These are phyloP conservation scores for Metarhizium robertsii DNA, from an alignment of 2,329 filamentous ascomycete genomes.

Conservation along the genomic window DNA sequence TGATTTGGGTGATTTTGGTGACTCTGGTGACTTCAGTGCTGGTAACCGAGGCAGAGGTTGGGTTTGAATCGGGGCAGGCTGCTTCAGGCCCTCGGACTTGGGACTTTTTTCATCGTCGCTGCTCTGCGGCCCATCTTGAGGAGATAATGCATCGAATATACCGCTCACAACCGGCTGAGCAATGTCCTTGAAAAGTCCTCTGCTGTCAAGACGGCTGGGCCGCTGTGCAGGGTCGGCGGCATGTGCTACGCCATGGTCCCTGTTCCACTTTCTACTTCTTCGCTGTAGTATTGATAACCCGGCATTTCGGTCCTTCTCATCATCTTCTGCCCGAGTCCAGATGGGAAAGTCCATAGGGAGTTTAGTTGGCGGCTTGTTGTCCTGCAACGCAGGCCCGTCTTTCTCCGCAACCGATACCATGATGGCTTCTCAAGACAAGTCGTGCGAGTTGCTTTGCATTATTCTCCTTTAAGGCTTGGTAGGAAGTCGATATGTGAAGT, in stretches of 20 bases:
- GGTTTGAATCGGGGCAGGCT: not conserved
- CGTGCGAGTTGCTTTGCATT: not conserved
- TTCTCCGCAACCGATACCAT: not conserved
- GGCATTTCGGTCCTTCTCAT: not conserved
- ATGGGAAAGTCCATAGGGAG: constrained; percentile 2
- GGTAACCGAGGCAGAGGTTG: not conserved
- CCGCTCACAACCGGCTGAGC: not conserved
- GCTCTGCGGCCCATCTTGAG: not conserved
- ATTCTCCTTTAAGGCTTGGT: not conserved
- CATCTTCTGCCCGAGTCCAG: constrained; percentile 1
- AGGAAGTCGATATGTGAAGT: not conserved
- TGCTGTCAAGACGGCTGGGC: not conserved
- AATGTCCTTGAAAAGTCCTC: not conserved
- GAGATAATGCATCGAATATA: not conserved
- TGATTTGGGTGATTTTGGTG: not conserved
- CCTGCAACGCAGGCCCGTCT: not conserved
- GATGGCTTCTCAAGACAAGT: not conserved
- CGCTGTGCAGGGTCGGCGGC: not conserved
- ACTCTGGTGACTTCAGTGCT: not conserved
- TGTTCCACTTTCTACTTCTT: not conserved
- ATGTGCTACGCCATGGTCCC: not conserved
- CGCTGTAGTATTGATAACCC: not conserved
- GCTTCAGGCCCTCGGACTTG: not conserved
- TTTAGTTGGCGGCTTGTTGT: not conserved
- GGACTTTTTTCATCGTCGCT: not conserved